Evolutionary conservation across 768 basidiomycete genomes (phyloP), one percentile per base, ranked within the genome.

Genomic region (Termitomyces eurrhizus): DNA sequence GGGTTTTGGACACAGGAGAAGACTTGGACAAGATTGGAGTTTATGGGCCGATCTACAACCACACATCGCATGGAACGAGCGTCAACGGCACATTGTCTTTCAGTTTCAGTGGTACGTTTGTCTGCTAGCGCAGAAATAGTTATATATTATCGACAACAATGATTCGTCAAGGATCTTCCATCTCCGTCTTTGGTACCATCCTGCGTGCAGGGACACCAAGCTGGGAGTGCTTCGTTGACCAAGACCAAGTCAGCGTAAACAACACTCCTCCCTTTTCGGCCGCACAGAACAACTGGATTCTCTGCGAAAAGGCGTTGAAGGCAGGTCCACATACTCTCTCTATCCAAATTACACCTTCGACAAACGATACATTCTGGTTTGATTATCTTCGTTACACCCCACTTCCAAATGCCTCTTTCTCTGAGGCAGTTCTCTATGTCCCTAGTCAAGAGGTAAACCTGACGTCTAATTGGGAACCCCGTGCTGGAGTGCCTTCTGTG

Each of bases 31-130:
- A 36, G 0, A 18, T 66, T 21, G 75, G 74, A 0, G 71, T 67
- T 18, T 74, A 61, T 58, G 74, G 75, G 1, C 67, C 72, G 4
- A 57, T 73, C 1, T 76, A 73, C 46, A 67, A 67, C 44, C 65
- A 66, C 33, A 74, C 74, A 7, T 55, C 71, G 46, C 73, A 75
- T 60, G 71, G 67, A n/a, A 74, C 70, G 14, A 67, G 62, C 6
- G 24, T 46, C 0, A 64, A 65, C 57, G 70, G 65, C 13, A 73
- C 67, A 58, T 39, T 75, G 16, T 64, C 71, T 4, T 73, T 70
- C 33, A 59, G 62, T 5, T 77, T 74, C 58, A 56, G 65, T 52
- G 75, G 74, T 77, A 49, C 16, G 66, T 39, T 4, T 8, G 18
- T 37, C 6, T 37, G 33, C 42, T 8, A 26, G 13, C 36, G 11